A percentile compares a stretch with the other conserved stretches of the same genome.
Conservation (phyloP, 768 basidiomycete species). For the Mycena filopes region DNA sequence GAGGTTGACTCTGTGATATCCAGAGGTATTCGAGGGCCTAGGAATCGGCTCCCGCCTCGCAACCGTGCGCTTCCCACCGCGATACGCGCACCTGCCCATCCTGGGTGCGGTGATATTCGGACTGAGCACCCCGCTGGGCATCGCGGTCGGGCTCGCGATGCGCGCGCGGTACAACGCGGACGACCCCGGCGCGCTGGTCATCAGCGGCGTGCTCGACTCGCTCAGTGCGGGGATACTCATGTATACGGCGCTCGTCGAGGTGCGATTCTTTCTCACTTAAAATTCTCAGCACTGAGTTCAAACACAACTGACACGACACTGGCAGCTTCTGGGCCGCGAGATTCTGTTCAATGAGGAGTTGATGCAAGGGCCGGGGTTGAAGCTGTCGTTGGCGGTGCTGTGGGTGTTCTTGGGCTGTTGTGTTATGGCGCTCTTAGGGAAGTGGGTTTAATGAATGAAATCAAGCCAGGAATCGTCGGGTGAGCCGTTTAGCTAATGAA, state of each 20-base stretch:
- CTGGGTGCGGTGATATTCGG: slow-evolving; percentile 75
- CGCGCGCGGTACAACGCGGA: slow-evolving; percentile 83
- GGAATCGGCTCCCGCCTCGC: slow-evolving; percentile 93
- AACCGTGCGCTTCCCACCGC: slow-evolving; percentile 66
- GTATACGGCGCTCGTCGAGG: slow-evolving; percentile 91
- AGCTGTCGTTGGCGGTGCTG: slow-evolving; percentile 68
- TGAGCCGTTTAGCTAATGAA: not conserved
- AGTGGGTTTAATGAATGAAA: slow-evolving; percentile 63
- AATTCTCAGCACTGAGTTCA: slow-evolving; percentile 3
- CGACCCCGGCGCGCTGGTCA: slow-evolving; percentile 77
- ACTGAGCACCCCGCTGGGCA: slow-evolving; percentile 86
- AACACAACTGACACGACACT: slow-evolving; percentile 68
- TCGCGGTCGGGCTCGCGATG: slow-evolving; percentile 85
- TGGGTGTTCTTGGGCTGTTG: slow-evolving; percentile 84
- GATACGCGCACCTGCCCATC: slow-evolving; percentile 67
- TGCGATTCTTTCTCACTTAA: slow-evolving; percentile 38
- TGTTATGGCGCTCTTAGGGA: slow-evolving; percentile 89
- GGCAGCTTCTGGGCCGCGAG: slow-evolving; percentile 95
- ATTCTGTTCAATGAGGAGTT: slow-evolving; percentile 91
- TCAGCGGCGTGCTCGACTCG: slow-evolving; percentile 87
- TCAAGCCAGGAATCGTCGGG: too few species aligned
- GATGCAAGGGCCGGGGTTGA: slow-evolving; percentile 67
- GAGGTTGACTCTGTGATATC: too few species aligned
- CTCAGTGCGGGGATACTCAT: slow-evolving; percentile 89
- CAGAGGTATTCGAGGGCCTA: slow-evolving; percentile 94